phyloP scores from a whole-genome alignment of 257 asterid genomes.

The Ajuga chamaepitys region DNA sequence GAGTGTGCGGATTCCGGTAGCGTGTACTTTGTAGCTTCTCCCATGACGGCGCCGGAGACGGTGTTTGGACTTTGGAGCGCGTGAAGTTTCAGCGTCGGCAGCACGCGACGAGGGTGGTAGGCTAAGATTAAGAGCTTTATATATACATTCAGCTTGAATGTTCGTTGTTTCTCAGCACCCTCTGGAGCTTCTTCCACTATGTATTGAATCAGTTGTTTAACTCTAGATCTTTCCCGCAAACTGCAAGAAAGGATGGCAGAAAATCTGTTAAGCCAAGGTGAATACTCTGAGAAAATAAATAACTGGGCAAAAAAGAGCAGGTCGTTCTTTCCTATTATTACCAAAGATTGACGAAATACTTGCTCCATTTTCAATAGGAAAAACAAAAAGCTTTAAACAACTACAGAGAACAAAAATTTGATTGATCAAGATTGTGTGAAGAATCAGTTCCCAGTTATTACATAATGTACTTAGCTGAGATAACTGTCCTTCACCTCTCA shows the following conservation, averaged over 20 bases:
- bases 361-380: too few relatives aligned
- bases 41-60: constrained; percentile 18
- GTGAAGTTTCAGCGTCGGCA: constrained; percentile 3
- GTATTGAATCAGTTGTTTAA: constrained; percentile 61
- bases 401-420: background rate
- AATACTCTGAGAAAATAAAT: background rate
- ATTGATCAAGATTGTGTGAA: background rate
- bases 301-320: background rate
- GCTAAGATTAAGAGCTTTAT: too few relatives aligned
- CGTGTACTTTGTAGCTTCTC: constrained; percentile 31
- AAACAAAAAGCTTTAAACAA: background rate
- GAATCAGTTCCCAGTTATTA: background rate
- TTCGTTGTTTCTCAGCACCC: constrained; percentile 64
- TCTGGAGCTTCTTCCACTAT: constrained; percentile 81
- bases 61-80: background rate
- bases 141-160: too few relatives aligned
- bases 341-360: background rate
- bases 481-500: too few relatives aligned
- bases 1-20: constrained; percentile 46
- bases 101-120: constrained; percentile 9
- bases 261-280: background rate
- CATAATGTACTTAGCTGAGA: background rate
- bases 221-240: constrained; percentile 65
- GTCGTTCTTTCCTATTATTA: background rate
- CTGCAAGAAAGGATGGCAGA: constrained; percentile 30